Base-by-base conservation (phyloP, 2,329 filamentous ascomycete species). In the Botrytis porri region DNA sequence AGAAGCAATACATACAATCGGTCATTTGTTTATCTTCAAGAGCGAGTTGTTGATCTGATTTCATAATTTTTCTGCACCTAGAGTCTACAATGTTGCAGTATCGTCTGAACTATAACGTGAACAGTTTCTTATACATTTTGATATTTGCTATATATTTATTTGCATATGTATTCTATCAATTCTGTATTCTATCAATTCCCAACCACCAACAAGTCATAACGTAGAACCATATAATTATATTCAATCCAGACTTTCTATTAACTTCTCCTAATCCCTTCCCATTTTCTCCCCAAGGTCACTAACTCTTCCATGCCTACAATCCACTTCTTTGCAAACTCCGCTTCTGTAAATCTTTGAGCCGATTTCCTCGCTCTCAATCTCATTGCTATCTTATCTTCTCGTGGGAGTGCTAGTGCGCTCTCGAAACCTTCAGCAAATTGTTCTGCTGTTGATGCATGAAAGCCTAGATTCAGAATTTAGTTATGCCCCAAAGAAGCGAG, bases 361-460 rank as follows among this genome's bases (percentile, higher is more conserved):
- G 93, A 97, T 77, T 88, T 85, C 54, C 94, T 87, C 0, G 96
- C 95, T 73, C 95, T 86, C 45, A 86, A 82, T 35, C 96, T 88
- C 85, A 97, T 93, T 0, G 88, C 89, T 25, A 95, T 82, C 32
- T 91, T 92, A 74, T 97, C 89, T 22, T 81, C 78, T 10, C 95
- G 84, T 0, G 87, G 87, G 6, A 96, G 84, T 0, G 87, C 87
- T 10, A 98, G 83, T 0, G 94, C 95, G 80, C 92, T 89, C 75
- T 91, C 89, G 80, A 94, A 99, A 0, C 88, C 93, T 18, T 88
- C 85, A 0, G 95, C 94, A 80, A 97, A 99, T 74, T 97, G 92
- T 4, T 88, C 85, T 12, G 88, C 85, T 0, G 92, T 95, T 1
- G 90, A 92, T 0, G 95, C 95, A 78, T 95, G 94, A 84, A 95